Evolutionary conservation across 2,329 filamentous ascomycete genomes (phyloP).

Genomic region (Diaporthe humulicola): DNA sequence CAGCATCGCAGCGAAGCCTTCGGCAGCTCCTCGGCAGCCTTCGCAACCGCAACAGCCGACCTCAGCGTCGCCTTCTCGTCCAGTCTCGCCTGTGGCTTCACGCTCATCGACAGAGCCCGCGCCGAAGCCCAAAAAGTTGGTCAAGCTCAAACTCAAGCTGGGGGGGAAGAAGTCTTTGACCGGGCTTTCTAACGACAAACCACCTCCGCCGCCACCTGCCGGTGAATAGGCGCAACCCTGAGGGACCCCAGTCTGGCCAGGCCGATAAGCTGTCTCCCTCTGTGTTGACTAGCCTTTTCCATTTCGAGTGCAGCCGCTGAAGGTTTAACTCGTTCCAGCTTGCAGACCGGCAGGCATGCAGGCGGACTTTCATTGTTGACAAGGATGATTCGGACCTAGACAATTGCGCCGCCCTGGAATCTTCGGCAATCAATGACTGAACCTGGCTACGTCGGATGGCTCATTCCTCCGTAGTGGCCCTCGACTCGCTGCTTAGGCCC

Average conservation of each 20-base stretch:
- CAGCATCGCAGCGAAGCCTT: constrained; percentile 22
- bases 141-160: constrained; percentile 38
- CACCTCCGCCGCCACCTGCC: constrained; percentile 14
- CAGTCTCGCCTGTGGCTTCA: constrained; percentile 10
- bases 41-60: neutral
- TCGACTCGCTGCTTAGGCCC: neutral
- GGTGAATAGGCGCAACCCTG: neutral
- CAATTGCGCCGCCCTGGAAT: neutral
- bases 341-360: neutral
- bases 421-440: neutral
- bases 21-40: constrained; percentile 19
- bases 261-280: neutral
- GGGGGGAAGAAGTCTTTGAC: constrained; percentile 15
- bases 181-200: neutral
- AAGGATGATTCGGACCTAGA: neutral
- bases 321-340: too few relatives aligned
- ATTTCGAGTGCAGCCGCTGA: neutral
- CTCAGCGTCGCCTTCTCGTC: constrained; percentile 30
- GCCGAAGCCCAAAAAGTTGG: constrained; percentile 30
- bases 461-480: neutral
- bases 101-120: constrained; percentile 21
- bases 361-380: neutral
- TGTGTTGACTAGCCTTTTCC: neutral
- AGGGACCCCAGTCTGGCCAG: neutral
- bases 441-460: neutral